phyloP scores from a whole-genome alignment of 176 grass and related monocot species.

The Chloris gayana region DNA sequence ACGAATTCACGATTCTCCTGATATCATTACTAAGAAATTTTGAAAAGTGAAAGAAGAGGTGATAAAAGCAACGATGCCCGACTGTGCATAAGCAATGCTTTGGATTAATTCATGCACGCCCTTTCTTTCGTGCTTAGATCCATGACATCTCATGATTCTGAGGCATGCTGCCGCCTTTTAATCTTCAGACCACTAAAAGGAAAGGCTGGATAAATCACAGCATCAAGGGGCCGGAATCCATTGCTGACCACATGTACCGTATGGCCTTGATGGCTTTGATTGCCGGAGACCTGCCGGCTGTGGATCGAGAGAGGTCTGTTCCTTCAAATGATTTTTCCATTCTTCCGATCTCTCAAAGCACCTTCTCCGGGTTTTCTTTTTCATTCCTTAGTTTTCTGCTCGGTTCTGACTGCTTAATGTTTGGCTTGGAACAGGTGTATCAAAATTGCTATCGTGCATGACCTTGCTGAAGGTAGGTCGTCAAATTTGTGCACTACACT shows the following conservation, averaged over 20 bases:
- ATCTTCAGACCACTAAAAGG: conserved; percentile 88
- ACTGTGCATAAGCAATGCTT: neutral
- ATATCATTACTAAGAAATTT: neutral
- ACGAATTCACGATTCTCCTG: conserved; percentile 1
- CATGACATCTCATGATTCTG: conserved; percentile 12
- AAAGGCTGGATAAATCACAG: conserved; percentile 95
- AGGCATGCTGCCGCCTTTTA: neutral
- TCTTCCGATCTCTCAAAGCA: neutral
- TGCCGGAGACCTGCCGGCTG: conserved; percentile 58
- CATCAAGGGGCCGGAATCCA: conserved; percentile 86
- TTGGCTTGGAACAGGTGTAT: conserved; percentile 64
- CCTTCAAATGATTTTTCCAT: neutral
- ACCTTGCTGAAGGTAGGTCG: conserved; percentile 93
- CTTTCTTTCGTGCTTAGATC: neutral
- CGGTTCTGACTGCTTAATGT: neutral
- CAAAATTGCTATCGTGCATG: conserved; percentile 98
- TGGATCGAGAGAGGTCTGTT: conserved; percentile 85
- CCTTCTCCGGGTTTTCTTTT: neutral
- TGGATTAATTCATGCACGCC: neutral
- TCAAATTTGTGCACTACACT: neutral
- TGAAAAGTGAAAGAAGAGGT: neutral
- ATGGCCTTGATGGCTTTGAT: conserved; percentile 96
- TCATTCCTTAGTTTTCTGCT: neutral
- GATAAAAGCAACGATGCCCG: neutral
- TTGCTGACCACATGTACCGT: conserved; percentile 98